A percentile compares a stretch with the other conserved stretches of the same genome.
Conservation (phyloP, 768 basidiomycete genomes). For the Lanmaoa rubissima region DNA sequence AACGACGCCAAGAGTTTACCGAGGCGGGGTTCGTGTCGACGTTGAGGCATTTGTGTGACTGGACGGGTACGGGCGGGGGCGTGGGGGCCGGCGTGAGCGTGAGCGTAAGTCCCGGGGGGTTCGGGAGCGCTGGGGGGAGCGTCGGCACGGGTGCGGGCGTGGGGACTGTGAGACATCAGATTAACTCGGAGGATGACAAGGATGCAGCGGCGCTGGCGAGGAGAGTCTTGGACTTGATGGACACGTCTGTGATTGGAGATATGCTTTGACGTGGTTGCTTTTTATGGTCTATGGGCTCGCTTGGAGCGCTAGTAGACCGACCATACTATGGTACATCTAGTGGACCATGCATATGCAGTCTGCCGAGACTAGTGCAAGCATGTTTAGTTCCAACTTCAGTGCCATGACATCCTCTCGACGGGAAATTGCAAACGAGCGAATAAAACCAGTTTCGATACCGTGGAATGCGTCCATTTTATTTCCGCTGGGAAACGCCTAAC, state of each 20-base stretch:
- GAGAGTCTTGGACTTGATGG: conserved; percentile 51
- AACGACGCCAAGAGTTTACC: conserved; percentile 37
- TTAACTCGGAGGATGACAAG: conserved; percentile 55
- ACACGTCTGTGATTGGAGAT: conserved; percentile 29
- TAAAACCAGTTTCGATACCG: too few species aligned
- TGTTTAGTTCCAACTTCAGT: too few species aligned
- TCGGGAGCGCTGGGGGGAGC: conserved; percentile 7
- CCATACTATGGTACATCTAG: too few species aligned
- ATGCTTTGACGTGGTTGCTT: conserved; percentile 10
- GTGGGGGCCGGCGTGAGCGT: conserved; percentile 11
- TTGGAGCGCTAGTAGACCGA: too few species aligned
- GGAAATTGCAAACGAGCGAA: too few species aligned
- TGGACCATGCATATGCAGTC: too few species aligned
- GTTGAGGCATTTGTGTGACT: conserved; percentile 43
- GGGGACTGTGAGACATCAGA: conserved; percentile 27
- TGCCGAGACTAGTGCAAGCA: too few species aligned
- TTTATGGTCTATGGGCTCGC: too few species aligned
- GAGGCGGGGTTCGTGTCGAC: conserved; percentile 47
- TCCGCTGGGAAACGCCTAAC: not conserved
- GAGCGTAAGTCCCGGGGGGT: conserved; percentile 32
- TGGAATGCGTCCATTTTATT: too few species aligned
- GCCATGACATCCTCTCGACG: too few species aligned
- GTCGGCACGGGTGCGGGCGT: not conserved
- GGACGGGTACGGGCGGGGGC: conserved; percentile 20
- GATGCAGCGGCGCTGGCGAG: conserved; percentile 58